Conservation (phyloP, 2,329 filamentous ascomycete species). For the Fusarium pininemorale region DNA sequence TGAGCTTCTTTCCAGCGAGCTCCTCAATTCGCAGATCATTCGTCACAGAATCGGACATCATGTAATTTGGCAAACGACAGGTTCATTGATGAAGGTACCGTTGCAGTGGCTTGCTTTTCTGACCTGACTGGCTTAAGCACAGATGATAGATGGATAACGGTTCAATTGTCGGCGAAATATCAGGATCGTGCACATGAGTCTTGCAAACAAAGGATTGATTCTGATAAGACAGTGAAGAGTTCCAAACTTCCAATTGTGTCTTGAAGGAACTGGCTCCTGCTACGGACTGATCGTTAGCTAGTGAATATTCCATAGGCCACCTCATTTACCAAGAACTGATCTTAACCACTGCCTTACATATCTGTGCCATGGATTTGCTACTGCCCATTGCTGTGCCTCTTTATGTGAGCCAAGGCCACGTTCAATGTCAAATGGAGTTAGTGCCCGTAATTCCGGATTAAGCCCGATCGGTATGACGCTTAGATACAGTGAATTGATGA, state of each 20-base stretch:
- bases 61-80: not conserved
- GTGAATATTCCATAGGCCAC: rapidly evolving
- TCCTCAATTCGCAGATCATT: not conserved
- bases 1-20: not conserved
- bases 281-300: too few species aligned
- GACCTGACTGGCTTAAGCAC: rapidly evolving
- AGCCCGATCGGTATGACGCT: not conserved
- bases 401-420: too few species aligned
- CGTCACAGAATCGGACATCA: too few species aligned
- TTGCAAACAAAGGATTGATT: not conserved
- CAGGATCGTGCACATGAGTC: not conserved
- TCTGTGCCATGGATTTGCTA: not conserved
- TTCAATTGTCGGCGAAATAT: not conserved
- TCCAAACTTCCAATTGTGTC: too few species aligned
- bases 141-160: not conserved
- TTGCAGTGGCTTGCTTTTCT: not conserved
- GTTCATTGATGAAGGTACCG: not conserved
- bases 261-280: not conserved
- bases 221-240: not conserved
- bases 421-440: not conserved
- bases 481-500: not conserved
- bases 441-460: not conserved
- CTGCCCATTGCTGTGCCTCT: not conserved
- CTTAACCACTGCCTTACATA: rapidly evolving
- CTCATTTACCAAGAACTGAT: not conserved